Evolutionary conservation across 257 asterid species (phyloP).

Genomic region (Ocimum tenuiflorum): DNA sequence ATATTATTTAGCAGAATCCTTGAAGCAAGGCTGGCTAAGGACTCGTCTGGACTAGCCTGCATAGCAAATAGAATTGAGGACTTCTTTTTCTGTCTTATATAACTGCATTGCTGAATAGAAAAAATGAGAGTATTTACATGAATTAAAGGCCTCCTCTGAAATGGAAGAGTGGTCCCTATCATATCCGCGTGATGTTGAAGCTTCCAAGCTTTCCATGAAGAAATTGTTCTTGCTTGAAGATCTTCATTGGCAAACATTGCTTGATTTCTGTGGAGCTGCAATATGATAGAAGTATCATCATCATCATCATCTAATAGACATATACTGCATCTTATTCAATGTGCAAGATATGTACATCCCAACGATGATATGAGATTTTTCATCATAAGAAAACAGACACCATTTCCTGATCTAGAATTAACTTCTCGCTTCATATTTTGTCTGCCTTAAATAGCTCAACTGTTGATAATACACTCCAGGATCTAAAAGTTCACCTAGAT

Average conservation of each 20-base stretch:
- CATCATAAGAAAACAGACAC: no score
- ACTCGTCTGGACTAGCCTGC: slow-evolving; percentile 73
- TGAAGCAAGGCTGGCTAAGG: slow-evolving; percentile 45
- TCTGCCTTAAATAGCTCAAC: no score
- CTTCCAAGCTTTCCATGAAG: slow-evolving; percentile 57
- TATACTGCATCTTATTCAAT: neutral
- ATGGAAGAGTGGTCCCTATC: slow-evolving; percentile 20
- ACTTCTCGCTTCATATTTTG: no score
- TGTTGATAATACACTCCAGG: no score
- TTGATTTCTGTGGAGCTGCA: slow-evolving; percentile 52
- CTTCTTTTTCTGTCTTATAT: no score
- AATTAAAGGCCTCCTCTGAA: slow-evolving; percentile 44
- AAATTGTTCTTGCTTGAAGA: slow-evolving; percentile 44
- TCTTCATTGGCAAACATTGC: slow-evolving; percentile 35
- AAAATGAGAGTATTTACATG: slow-evolving; percentile 34
- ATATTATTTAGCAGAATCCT: slow-evolving; percentile 51
- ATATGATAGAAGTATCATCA: neutral
- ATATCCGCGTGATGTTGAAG: slow-evolving; percentile 31
- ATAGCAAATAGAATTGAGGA: neutral
- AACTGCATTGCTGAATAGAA: neutral
- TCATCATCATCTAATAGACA: neutral
- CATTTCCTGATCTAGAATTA: no score
- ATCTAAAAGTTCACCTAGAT: no score
- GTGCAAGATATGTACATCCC: no score
- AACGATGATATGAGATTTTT: no score